Evolutionary conservation across 257 asterid genomes (phyloP).

Genomic region (Penstemon eatonii): DNA sequence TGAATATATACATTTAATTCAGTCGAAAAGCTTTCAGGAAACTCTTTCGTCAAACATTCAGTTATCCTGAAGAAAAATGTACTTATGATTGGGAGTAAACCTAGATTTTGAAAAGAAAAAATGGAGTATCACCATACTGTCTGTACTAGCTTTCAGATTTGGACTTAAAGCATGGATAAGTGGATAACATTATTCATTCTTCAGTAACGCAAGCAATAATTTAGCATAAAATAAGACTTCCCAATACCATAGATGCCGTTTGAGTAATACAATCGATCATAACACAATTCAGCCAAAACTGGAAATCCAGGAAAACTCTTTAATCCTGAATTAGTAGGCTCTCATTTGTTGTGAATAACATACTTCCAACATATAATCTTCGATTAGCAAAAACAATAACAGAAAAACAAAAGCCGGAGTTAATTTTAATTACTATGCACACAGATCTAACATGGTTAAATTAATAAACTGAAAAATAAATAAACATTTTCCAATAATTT

Average conservation of each 20-base stretch:
- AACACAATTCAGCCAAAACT: constrained; percentile 15
- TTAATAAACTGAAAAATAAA: background rate
- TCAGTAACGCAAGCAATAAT: no score
- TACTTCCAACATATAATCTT: background rate
- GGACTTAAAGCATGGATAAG: background rate
- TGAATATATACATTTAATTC: no score
- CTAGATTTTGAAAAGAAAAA: no score
- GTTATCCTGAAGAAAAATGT: no score
- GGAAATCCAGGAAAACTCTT: background rate
- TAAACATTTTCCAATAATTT: constrained; percentile 3
- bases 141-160: background rate
- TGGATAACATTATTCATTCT: background rate
- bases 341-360: background rate
- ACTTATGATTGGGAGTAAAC: no score
- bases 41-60: no score
- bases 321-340: background rate
- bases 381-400: constrained; percentile 11
- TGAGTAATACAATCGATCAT: background rate
- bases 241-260: background rate
- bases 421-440: background rate
- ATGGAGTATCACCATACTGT: background rate
- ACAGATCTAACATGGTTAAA: constrained; percentile 20
- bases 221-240: no score
- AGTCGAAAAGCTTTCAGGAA: no score
- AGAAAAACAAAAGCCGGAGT: background rate